Evolutionary conservation across 169 alveolate genomes (phyloP), one percentile per base, ranked within the genome.

Genomic region (Plasmodium gonderi): DNA sequence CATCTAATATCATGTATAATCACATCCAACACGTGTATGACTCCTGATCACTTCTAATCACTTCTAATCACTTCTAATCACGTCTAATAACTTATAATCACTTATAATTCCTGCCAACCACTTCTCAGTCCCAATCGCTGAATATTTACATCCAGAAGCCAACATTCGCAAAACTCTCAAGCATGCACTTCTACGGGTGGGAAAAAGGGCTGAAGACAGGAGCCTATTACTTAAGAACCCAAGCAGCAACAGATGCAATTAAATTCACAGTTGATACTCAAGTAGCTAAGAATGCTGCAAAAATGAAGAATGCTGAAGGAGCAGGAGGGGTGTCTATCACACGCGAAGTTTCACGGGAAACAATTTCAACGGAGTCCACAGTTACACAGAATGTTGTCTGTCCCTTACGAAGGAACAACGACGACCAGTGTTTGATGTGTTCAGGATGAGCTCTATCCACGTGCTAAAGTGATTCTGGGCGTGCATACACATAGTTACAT

Each of bases 151-250:
- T 99, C 97, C 98, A 96, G 67, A 98, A 98, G 82, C 99, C 99
- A 26, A 97, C 98, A 17, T 98, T 95, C 94, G 98, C 99, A 74
- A 98, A 98, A 94, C 97, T 99, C 80, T 97, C 99, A 49, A 97
- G 99, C 33, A 98, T 98, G 99, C 99, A 98, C 95, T 98, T 99
- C 94, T 98, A 99, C 93, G 99, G 99, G 44, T 98, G 99, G 99
- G 97, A 97, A 83, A 96, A 96, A 60, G 99, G 99, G 3, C 96
- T 98, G 38, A 99, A 99, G 94, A 99, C 99, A 9, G 99, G 99
- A 33, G 96, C 97, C 94, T 99, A 99, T 94, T 99, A 98, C 94
- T 91, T 98, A 72, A 97, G 99, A 82, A 97, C 99, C 3, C 98
- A 98, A 95, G 99, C 99, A 38, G 99, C 99, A 0, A 98, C 99